These are phyloP conservation scores for Penicillium robsamsonii DNA, from an alignment of 495 filamentous ascomycete genomes.

Conservation along the genomic window DNA sequence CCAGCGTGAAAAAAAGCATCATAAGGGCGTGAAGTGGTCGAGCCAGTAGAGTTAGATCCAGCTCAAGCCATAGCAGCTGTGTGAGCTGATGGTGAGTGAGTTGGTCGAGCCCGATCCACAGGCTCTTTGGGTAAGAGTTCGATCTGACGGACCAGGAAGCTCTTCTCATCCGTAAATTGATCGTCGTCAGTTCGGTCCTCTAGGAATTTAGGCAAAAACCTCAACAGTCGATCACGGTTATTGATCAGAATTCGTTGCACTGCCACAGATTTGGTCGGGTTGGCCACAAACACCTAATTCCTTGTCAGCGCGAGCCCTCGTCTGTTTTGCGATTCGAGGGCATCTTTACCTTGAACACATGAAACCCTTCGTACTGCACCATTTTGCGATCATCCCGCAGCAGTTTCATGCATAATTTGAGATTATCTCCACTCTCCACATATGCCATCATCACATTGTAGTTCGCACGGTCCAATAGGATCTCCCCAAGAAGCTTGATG, in stretches of 20 bases:
- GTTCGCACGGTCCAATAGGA: slow-evolving; percentile 90
- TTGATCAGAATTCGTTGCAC: slow-evolving; percentile 94
- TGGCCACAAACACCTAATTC: slow-evolving; percentile 87
- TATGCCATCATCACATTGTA: slow-evolving; percentile 98
- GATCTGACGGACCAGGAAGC: slow-evolving; percentile 94
- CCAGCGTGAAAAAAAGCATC: slow-evolving; percentile 6
- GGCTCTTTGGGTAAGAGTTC: slow-evolving; percentile 69
- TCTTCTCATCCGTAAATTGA: slow-evolving; percentile 97
- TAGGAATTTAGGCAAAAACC: slow-evolving; percentile 85
- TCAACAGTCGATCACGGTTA: slow-evolving; percentile 86
- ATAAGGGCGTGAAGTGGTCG: slow-evolving; percentile 15
- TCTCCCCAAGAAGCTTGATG: slow-evolving; percentile 94
- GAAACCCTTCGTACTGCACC: slow-evolving; percentile 99
- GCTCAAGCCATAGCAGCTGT: slow-evolving; percentile 34
- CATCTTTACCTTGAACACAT: slow-evolving; percentile 84
- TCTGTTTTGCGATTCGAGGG: neutral
- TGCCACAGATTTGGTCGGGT: slow-evolving; percentile 89
- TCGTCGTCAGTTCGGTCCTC: slow-evolving; percentile 97
- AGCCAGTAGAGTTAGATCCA: slow-evolving; percentile 17
- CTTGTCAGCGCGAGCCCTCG: slow-evolving; percentile 20
- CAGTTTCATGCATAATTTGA: slow-evolving; percentile 98
- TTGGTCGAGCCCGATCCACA: slow-evolving; percentile 45
- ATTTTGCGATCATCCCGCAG: slow-evolving; percentile 92
- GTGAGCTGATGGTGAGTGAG: slow-evolving; percentile 37
- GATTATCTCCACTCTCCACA: slow-evolving; percentile 88